A percentile compares a stretch with the other conserved stretches of the same genome.
Evolutionary conservation across 371 early-diverging fungal genomes (phyloP).

Genomic region (Syncephalis fuscata): DNA sequence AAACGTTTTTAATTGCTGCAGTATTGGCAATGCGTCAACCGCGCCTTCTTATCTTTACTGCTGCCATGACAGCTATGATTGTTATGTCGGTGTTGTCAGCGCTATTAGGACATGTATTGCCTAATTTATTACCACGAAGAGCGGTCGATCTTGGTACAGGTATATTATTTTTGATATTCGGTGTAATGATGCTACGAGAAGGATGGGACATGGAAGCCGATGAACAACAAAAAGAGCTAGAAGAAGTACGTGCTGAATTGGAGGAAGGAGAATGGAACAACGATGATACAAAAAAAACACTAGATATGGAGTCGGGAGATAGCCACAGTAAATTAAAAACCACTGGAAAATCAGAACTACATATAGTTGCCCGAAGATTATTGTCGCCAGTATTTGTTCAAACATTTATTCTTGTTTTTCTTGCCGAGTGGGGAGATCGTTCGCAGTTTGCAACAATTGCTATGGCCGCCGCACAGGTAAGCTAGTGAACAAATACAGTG

Average conservation of each 20-base stretch:
- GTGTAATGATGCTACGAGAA: constrained; percentile 73
- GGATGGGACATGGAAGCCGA: constrained; percentile 75
- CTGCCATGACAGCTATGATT: constrained; percentile 68
- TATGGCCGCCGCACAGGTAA: constrained; percentile 76
- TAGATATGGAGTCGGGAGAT: constrained; percentile 4
- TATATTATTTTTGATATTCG: constrained; percentile 78
- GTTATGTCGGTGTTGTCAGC: constrained; percentile 93
- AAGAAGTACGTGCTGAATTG: constrained; percentile 74
- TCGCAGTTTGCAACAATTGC: constrained; percentile 90
- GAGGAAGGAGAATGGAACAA: constrained; percentile 25
- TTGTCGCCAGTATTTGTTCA: constrained; percentile 89
- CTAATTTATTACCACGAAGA: constrained; percentile 62
- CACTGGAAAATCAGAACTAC: constrained; percentile 23
- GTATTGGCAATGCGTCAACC: constrained; percentile 93
- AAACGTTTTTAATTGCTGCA: constrained; percentile 92
- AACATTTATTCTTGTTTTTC: constrained; percentile 83
- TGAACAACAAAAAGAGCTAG: constrained; percentile 73
- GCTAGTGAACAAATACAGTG: constrained; percentile 7
- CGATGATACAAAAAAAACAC: constrained; percentile 8
- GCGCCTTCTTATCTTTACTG: constrained; percentile 69
- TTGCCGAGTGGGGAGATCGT: constrained; percentile 97
- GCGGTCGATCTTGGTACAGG: constrained; percentile 76
- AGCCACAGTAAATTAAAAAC: constrained; percentile 7
- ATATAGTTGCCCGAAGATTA: constrained; percentile 38
- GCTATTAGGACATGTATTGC: constrained; percentile 72